These are phyloP conservation scores for Mrakiaceae sp. DNA, from an alignment of 1,284 basidiomycete species.

Conservation along the genomic window DNA sequence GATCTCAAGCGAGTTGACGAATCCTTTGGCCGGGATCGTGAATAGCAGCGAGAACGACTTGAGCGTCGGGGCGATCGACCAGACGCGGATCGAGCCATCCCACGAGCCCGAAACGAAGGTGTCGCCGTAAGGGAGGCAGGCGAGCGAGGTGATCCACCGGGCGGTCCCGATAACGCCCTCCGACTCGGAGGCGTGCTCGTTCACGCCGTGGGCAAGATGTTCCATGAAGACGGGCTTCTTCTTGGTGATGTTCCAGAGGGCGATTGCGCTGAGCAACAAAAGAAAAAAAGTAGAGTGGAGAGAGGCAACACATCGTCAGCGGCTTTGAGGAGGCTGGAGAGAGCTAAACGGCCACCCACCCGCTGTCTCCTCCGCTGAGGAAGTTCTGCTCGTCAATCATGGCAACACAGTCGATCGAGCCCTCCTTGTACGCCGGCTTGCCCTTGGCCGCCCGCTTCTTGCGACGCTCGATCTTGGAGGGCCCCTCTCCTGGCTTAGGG, in stretches of 20 bases:
- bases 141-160: constrained; percentile 81
- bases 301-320: neutral
- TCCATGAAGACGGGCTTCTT: constrained; percentile 89
- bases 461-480: constrained; percentile 29
- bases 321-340: neutral
- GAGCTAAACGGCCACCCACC: constrained; percentile 43
- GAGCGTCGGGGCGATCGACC: constrained; percentile 68
- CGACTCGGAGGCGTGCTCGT: constrained; percentile 54
- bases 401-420: constrained; percentile 75
- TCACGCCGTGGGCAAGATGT: constrained; percentile 74
- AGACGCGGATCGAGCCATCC: constrained; percentile 78
- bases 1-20: constrained; percentile 83
- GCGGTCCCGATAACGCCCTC: constrained; percentile 66
- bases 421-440: constrained; percentile 37
- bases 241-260: constrained; percentile 83
- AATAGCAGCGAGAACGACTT: constrained; percentile 61
- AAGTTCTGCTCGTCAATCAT: constrained; percentile 93
- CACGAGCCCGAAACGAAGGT: constrained; percentile 82
- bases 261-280: constrained; percentile 54
- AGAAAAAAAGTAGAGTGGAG: neutral
- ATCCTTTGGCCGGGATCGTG: constrained; percentile 55
- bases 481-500: constrained; percentile 28
- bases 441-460: constrained; percentile 32
- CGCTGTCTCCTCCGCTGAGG: constrained; percentile 87
- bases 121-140: constrained; percentile 75